Base-by-base conservation (phyloP, 176 grass and related monocot species). In the Musa schizocarpa region DNA sequence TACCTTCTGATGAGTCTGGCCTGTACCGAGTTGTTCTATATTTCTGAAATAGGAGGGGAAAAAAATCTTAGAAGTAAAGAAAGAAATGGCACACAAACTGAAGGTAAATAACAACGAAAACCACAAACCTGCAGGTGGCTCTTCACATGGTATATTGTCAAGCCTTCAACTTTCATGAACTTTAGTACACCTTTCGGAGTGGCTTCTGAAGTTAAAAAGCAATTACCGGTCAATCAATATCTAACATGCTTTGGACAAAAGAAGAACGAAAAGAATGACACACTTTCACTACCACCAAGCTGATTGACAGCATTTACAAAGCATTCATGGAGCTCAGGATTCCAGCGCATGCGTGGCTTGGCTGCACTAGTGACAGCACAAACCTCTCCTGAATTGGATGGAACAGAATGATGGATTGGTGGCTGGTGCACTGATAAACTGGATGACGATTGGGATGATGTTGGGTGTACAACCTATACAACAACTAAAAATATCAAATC, bases 121-220 rank as follows among this genome's bases (percentile, higher is more conserved):
- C 53, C 49, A 27, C 8, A 3, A 9, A 96, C 92, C 86, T 89
- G 92, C 34, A 96, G 77, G 84, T 96, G 92, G 79, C 88, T 96
- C 83, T 96, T 96, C 53, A 91, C 86, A 81, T 96, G 88, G 80
- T 91, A 96, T 96, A 92, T 89, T 72, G 80, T 96, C 83, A 96
- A 77, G 5, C 92, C 80, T 62, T 96, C 84, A n/a, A 92, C 74
- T 65, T 91, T 91, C 92, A 92, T 91, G 54, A 96, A 61, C 73
- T 91, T 96, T 62, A 89, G 84, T n/a, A 91, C 23, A 71, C 88
- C 88, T 83, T 96, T 96, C 50, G 92, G 92, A 79, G 88, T 96
- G 63, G 88, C 86, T 96, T 96, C 92, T 92, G 84, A 24, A 82
- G 69, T 20, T 27, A 72, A 78, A 12, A 72, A 71, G 58, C 9